Evolutionary conservation across 768 basidiomycete genomes (phyloP), one percentile per base, ranked within the genome.

Genomic region (Leccinellum rugosiceps): DNA sequence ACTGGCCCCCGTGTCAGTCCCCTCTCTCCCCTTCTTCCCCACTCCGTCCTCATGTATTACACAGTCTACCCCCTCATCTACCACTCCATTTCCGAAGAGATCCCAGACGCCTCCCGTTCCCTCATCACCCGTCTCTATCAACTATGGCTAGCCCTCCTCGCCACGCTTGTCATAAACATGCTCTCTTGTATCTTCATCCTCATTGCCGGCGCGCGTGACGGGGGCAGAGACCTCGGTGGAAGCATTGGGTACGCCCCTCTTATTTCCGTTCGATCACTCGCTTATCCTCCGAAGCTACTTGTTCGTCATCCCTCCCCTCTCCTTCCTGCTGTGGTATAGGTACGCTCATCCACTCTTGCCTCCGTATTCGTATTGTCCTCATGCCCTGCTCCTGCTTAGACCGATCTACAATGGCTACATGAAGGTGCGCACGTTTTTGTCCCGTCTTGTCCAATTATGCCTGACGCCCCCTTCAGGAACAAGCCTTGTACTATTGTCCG

Each of bases 321-420:
- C 92, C 14, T 98, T 99, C 78, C 78, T 98, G 59, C 79, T 94
- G 60, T 98, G 96, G 96, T 99, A 96, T 72, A 85, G 94, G 91
- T 90, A 61, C 67, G 88, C 70, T 23, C 62, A 51, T 43, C 53
- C 34, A 47, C 48, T 51, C 51, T 55, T 44, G 25, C 57, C 7
- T 52, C 55, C 44, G 15, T 59, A 58, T 28, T 6, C 28, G 28
- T 35, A 19, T 54, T 34, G 52, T 35, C 55, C 52, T 67, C 9
- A 55, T 58, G 28, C 54, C 51, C 38, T 25, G 41, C 32, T 35
- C 51, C 38, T 25, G 41, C 32, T 35, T 67, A 93, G 93, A 67
- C 95, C 96, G 15, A 91, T 95, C 69, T 98, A 98, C 78, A 95
- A 97, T 65, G 95, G 92, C 53, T 96, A 93, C 78, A 92, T 94